Percentiles rank a stretch among this genome's conserved stretches.
Evolutionary conservation across 2,329 filamentous ascomycete genomes (phyloP).

Genomic region (Colletotrichum australisinense): DNA sequence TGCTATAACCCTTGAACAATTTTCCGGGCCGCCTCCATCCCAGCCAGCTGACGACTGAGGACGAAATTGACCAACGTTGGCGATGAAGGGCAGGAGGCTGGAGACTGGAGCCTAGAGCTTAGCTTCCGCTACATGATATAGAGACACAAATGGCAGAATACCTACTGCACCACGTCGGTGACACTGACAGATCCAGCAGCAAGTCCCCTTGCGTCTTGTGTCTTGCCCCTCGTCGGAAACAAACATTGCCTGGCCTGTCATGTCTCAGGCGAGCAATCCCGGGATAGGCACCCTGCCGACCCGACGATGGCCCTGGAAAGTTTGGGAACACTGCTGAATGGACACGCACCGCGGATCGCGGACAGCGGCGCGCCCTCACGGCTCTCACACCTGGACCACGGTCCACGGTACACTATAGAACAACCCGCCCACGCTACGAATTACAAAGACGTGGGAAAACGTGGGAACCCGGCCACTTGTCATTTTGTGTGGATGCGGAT

Average conservation of each 20-base stretch:
- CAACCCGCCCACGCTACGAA: neutral
- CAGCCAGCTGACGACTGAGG: neutral
- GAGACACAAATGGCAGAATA: neutral
- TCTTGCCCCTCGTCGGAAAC: constrained; percentile 16
- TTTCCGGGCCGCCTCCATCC: neutral
- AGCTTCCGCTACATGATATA: neutral
- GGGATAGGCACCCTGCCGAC: constrained; percentile 22
- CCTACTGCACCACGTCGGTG: neutral
- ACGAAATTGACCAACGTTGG: neutral
- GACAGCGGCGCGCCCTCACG: neutral
- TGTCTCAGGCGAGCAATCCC: constrained; percentile 20
- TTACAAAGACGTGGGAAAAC: constrained; percentile 20
- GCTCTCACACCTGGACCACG: neutral
- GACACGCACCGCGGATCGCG: neutral
- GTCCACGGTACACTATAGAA: neutral
- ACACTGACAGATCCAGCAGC: neutral
- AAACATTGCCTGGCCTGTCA: constrained; percentile 25
- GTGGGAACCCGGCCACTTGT: constrained; percentile 29
- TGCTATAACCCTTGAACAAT: neutral
- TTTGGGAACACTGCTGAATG: neutral
- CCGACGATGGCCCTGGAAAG: neutral
- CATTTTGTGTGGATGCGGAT: constrained; percentile 18
- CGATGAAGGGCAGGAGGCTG: neutral
- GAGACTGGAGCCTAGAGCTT: neutral
- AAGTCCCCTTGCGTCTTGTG: neutral